Evolutionary conservation across 2,329 filamentous ascomycete species (phyloP).

Genomic region (Orbilia quercus): DNA sequence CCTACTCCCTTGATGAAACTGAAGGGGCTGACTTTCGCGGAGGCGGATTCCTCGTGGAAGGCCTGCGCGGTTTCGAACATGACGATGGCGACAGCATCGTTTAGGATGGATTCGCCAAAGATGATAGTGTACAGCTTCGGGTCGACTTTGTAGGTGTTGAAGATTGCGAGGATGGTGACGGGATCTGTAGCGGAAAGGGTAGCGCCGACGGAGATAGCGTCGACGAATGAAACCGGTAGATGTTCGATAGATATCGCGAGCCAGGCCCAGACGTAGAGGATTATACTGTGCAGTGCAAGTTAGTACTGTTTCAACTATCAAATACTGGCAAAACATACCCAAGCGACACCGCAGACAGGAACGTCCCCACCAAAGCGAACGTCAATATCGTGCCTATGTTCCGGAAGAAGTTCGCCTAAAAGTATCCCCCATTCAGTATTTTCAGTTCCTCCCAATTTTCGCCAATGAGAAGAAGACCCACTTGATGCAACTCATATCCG

Average conservation of each 20-base stretch:
- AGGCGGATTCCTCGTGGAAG: constrained; percentile 77
- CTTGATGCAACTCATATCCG: constrained; percentile 94
- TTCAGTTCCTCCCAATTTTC: too few relatives aligned
- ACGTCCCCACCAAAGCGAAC: constrained; percentile 96
- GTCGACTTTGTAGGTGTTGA: constrained; percentile 99
- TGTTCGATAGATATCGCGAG: constrained; percentile 81
- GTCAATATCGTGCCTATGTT: constrained; percentile 97
- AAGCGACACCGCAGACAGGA: constrained; percentile 95
- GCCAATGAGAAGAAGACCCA: constrained; percentile 61
- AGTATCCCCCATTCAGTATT: too few relatives aligned
- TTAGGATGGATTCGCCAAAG: constrained; percentile 97
- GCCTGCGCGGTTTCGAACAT: constrained; percentile 97
- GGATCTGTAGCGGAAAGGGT: constrained; percentile 97
- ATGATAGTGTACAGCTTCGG: constrained; percentile 99
- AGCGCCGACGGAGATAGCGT: constrained; percentile 95
- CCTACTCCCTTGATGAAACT: constrained; percentile 91
- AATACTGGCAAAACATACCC: constrained; percentile 64
- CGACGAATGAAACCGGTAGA: constrained; percentile 87
- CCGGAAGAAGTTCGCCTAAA: constrained; percentile 89
- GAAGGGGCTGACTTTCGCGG: constrained; percentile 70
- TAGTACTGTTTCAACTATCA: background rate
- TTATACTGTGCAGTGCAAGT: constrained; percentile 64
- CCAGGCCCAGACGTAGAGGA: constrained; percentile 85
- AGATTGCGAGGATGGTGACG: constrained; percentile 97
- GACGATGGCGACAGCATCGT: constrained; percentile 98